These are phyloP conservation scores for Eimeria sp. DNA, from an alignment of 169 alveolate species.

Conservation along the genomic window DNA sequence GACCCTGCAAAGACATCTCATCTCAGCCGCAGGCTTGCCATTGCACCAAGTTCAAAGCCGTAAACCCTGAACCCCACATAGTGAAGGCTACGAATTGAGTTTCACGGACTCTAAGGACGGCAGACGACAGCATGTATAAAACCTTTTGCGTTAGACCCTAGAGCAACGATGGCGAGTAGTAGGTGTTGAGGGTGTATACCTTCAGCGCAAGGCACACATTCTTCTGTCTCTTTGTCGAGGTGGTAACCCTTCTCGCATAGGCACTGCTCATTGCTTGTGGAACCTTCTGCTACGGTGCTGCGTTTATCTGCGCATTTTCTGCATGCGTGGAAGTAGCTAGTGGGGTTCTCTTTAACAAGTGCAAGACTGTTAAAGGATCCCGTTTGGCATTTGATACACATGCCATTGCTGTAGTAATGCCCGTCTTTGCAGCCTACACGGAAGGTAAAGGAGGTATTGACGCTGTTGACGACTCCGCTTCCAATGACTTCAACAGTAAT, in stretches of 20 bases:
- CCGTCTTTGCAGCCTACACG: conserved; percentile 86
- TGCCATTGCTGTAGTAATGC: conserved; percentile 76
- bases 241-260: conserved; percentile 91
- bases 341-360: conserved; percentile 79
- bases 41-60: not conserved
- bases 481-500: conserved; percentile 72
- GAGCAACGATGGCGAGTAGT: too few species aligned
- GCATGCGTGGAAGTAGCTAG: conserved; percentile 75
- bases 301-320: not conserved
- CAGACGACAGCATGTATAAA: not conserved
- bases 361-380: conserved; percentile 90
- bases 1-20: conserved; percentile 63
- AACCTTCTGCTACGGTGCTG: conserved; percentile 84
- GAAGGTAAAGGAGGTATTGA: conserved; percentile 61
- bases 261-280: conserved; percentile 88
- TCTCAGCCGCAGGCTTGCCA: not conserved
- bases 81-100: too few species aligned
- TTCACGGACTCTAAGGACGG: not conserved
- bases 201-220: conserved; percentile 73
- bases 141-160: not conserved
- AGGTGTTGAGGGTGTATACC: conserved; percentile 30
- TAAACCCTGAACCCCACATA: not conserved
- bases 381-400: conserved; percentile 88
- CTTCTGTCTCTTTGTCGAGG: conserved; percentile 28
- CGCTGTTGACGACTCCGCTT: conserved; percentile 83